phyloP scores from a whole-genome alignment of 306 rosid species.

The Gleditsia sinensis region DNA sequence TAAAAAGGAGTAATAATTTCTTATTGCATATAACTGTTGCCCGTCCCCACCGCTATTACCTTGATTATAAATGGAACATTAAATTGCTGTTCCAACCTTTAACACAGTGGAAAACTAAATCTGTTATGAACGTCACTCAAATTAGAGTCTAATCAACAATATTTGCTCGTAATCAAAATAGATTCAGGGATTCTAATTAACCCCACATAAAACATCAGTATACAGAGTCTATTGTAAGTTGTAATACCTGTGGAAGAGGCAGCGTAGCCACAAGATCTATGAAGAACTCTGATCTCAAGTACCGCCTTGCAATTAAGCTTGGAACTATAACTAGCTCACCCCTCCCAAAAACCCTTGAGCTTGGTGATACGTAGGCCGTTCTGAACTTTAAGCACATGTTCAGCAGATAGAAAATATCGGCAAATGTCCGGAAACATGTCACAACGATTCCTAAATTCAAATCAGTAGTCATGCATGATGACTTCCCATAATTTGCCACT shows the following conservation, averaged over 20 bases:
- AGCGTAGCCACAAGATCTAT: conserved; percentile 75
- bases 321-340: conserved; percentile 92
- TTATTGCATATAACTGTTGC: no score
- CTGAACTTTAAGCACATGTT: conserved; percentile 77
- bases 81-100: no score
- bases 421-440: conserved; percentile 80
- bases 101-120: no score
- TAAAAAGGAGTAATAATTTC: no score
- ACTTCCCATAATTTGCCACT: conserved; percentile 40
- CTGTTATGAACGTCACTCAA: no score
- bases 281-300: conserved; percentile 72
- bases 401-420: conserved; percentile 71
- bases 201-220: no score
- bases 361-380: conserved; percentile 78
- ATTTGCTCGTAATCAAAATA: no score
- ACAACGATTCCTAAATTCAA: conserved; percentile 67
- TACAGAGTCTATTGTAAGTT: no score
- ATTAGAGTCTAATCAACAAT: no score
- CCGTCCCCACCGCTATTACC: no score
- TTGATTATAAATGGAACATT: no score
- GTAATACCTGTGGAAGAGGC: conserved; percentile 94
- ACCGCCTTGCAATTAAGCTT: conserved; percentile 58
- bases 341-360: conserved; percentile 86
- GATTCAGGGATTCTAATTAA: no score
- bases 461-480: conserved; percentile 77